phyloP scores from a whole-genome alignment of 148 eudicot genomes.

The Silene conica region DNA sequence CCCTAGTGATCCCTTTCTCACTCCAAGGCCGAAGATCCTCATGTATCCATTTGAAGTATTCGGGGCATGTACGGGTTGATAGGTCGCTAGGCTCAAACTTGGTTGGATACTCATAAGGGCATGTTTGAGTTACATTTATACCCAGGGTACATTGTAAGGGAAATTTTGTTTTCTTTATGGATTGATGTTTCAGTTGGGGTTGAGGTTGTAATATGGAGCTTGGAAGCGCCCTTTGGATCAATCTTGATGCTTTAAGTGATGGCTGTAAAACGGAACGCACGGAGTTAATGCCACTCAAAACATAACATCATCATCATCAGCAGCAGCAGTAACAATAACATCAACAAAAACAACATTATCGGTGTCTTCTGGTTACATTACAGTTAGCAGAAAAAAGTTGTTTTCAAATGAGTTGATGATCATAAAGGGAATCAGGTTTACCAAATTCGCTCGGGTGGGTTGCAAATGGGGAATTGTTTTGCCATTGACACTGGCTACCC shows the following conservation, averaged over 20 bases:
- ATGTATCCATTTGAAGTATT: conserved; percentile 50
- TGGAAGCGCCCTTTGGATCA: conserved; percentile 20
- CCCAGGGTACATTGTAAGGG: conserved; percentile 25
- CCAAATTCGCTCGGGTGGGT: no score
- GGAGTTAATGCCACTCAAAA: background rate
- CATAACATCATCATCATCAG: background rate
- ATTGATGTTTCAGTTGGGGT: background rate
- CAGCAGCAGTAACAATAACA: background rate
- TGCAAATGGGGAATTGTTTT: no score
- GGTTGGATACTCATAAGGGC: conserved; percentile 33
- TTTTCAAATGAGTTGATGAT: no score
- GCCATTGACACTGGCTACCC: no score
- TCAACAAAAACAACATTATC: background rate
- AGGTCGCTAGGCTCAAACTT: conserved; percentile 11
- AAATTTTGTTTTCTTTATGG: conserved; percentile 7
- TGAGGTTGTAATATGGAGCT: conserved; percentile 1
- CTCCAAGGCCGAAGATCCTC: conserved; percentile 48
- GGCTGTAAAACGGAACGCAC: conserved; percentile 18
- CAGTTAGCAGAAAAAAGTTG: no score
- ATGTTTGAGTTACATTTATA: conserved; percentile 29
- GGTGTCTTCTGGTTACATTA: background rate
- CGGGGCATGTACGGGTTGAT: conserved; percentile 32
- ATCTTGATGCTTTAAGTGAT: conserved; percentile 22
- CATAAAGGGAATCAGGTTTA: no score
- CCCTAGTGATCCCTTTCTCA: conserved; percentile 35